These are phyloP conservation scores for Globisporangium iwayamae DNA, from an alignment of 352 stramenopile species.

Conservation along the genomic window DNA sequence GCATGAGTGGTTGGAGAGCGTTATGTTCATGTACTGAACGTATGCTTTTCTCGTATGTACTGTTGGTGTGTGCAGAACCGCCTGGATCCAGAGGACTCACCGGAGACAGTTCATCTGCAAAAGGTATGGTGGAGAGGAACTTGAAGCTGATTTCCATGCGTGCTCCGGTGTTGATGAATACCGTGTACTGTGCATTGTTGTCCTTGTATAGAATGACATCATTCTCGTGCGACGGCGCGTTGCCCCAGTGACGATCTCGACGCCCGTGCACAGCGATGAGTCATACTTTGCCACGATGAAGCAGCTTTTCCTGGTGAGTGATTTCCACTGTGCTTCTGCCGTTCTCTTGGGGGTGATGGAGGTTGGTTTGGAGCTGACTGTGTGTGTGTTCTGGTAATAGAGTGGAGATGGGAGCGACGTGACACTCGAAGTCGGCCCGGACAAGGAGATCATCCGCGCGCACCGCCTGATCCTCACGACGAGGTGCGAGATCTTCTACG, in stretches of 20 bases:
- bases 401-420: slow-evolving; percentile 64
- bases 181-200: slow-evolving; percentile 4
- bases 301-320: slow-evolving; percentile 55
- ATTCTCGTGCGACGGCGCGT: slow-evolving; percentile 72
- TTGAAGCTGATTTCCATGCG: not conserved
- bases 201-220: slow-evolving; percentile 66
- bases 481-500: slow-evolving; percentile 88
- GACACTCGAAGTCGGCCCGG: slow-evolving; percentile 63
- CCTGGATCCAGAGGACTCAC: slow-evolving; percentile 76
- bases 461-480: slow-evolving; percentile 77
- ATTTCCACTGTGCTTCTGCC: not conserved
- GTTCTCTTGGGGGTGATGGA: not conserved
- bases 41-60: not conserved
- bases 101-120: slow-evolving; percentile 81
- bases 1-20: not conserved
- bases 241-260: slow-evolving; percentile 27
- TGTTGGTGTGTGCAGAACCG: slow-evolving; percentile 41
- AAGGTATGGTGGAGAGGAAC: slow-evolving; percentile 35
- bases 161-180: slow-evolving; percentile 6
- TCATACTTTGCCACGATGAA: slow-evolving; percentile 76
- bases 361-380: not conserved
- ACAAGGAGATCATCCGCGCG: slow-evolving; percentile 54
- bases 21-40: not conserved
- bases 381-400: slow-evolving; percentile 20
- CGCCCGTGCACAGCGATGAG: slow-evolving; percentile 61